Evolutionary conservation across 176 grass and related monocot genomes (phyloP).

Genomic region (Thalia dealbata): DNA sequence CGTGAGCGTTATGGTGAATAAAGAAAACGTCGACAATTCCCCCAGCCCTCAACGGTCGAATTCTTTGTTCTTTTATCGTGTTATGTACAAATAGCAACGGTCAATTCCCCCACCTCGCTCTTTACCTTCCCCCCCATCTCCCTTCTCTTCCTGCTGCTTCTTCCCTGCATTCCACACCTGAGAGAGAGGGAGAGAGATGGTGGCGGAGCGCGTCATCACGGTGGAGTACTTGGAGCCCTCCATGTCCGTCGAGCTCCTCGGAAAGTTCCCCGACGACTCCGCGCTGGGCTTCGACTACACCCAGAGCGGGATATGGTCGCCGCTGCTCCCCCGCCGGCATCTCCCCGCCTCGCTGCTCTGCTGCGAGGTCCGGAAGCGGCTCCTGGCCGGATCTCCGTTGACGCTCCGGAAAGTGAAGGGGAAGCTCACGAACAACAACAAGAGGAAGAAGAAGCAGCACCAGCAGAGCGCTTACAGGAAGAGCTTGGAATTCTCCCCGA

Average conservation of each 20-base stretch:
- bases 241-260: constrained; percentile 72
- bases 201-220: constrained; percentile 61
- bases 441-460: constrained; percentile 12
- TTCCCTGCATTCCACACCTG: too few species aligned
- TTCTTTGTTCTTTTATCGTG: too few species aligned
- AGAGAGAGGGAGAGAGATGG: neutral
- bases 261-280: constrained; percentile 70
- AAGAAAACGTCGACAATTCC: too few species aligned
- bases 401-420: constrained; percentile 1
- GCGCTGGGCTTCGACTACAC: constrained; percentile 90
- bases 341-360: neutral
- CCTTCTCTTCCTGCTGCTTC: too few species aligned
- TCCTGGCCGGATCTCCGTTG: constrained; percentile 24
- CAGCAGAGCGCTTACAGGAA: neutral
- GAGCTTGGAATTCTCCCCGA: constrained; percentile 6
- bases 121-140: too few species aligned
- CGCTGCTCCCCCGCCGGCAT: constrained; percentile 42
- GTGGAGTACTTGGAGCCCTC: constrained; percentile 80
- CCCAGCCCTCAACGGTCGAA: too few species aligned
- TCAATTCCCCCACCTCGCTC: too few species aligned
- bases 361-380: neutral
- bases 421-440: neutral
- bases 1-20: too few species aligned
- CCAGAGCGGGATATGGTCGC: constrained; percentile 94
- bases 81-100: too few species aligned